These are phyloP conservation scores for Chamaecrista fasciculata DNA, from an alignment of 306 rosid species.

Conservation along the genomic window DNA sequence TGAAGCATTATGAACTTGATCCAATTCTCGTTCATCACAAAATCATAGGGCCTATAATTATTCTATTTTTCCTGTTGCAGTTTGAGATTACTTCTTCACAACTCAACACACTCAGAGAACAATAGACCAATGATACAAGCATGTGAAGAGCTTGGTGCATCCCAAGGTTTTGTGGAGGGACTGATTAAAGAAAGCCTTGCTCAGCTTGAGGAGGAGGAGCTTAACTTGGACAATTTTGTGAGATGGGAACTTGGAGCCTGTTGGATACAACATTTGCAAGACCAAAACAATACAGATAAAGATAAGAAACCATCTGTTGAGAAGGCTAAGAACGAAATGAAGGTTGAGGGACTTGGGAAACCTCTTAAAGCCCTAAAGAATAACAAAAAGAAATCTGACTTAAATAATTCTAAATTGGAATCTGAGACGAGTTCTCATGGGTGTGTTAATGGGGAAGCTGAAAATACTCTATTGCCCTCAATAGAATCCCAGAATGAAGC, in stretches of 20 bases:
- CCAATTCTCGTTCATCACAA: conserved; percentile 11
- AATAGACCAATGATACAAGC: conserved; percentile 46
- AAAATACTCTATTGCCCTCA: conserved; percentile 43
- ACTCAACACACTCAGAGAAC: conserved; percentile 55
- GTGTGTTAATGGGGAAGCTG: conserved; percentile 49
- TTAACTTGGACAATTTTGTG: conserved; percentile 52
- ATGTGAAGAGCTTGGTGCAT: conserved; percentile 54
- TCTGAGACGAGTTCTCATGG: conserved; percentile 45
- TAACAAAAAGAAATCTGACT: conserved; percentile 66
- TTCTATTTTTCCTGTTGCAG: conserved; percentile 48
- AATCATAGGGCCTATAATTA: conserved; percentile 21
- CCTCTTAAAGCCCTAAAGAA: conserved; percentile 87
- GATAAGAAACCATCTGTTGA: conserved; percentile 73
- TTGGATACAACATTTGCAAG: conserved; percentile 99
- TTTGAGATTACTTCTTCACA: conserved; percentile 84
- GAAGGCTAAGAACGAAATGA: conserved; percentile 79
- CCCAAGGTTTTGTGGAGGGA: conserved; percentile 61
- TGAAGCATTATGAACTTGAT: conserved; percentile 1
- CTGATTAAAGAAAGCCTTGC: conserved; percentile 67
- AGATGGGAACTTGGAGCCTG: conserved; percentile 99
- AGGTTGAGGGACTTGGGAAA: conserved; percentile 96
- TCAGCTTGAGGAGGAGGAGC: conserved; percentile 77
- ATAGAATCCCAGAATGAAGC: conserved; percentile 50
- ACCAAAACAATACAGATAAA: conserved; percentile 79
- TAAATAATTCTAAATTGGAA: conserved; percentile 44